phyloP scores from a whole-genome alignment of 108 stramenopile genomes.

The Conticribra guillardii region DNA sequence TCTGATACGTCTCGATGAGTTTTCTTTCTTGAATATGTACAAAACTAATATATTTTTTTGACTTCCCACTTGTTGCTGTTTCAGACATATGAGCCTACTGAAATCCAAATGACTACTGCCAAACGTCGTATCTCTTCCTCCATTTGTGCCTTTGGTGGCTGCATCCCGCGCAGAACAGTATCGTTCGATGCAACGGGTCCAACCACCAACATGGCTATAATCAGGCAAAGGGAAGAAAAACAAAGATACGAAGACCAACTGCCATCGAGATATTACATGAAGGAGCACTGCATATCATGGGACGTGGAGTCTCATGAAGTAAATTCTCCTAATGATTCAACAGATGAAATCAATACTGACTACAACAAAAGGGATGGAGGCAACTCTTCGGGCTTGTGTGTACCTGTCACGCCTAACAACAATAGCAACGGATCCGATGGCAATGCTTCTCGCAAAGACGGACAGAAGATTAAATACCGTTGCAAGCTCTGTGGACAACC shows the following conservation, averaged over 20 bases:
- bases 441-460: constrained; percentile 18
- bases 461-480: constrained; percentile 53
- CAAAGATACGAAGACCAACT: constrained; percentile 26
- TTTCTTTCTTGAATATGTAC: neutral
- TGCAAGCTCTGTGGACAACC: constrained; percentile 88
- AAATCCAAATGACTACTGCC: constrained; percentile 30
- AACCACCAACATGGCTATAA: constrained; percentile 1
- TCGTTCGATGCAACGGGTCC: constrained; percentile 16
- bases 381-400: constrained; percentile 9
- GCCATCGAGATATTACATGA: constrained; percentile 35
- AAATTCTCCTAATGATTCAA: constrained; percentile 2
- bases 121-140: constrained; percentile 38
- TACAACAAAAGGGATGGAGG: constrained; percentile 3
- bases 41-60: neutral
- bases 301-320: constrained; percentile 46
- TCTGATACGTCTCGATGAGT: too few relatives aligned
- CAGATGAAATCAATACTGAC: neutral
- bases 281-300: constrained; percentile 47
- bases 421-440: neutral
- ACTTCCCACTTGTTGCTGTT: neutral
- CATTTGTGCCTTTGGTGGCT: constrained; percentile 48
- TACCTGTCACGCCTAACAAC: constrained; percentile 34
- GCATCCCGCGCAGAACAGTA: constrained; percentile 21
- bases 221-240: constrained; percentile 26
- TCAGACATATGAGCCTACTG: constrained; percentile 15